A percentile compares a stretch with the other conserved stretches of the same genome.
Conservation (phyloP, 2,329 filamentous ascomycete genomes). For the Phaeosphaeriaceae sp. region DNA sequence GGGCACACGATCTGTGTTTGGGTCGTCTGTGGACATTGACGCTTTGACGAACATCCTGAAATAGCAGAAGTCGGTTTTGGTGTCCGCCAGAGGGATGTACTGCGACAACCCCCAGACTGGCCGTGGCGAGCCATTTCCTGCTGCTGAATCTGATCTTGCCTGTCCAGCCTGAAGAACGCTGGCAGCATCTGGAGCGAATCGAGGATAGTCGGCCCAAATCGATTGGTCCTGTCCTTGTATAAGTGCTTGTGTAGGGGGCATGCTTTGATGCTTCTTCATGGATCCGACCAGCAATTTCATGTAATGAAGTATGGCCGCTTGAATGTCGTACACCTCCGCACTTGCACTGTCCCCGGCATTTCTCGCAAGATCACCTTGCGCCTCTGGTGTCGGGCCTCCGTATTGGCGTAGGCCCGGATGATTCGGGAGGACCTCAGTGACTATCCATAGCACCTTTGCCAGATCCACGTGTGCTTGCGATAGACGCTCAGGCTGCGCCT, state of each 20-base stretch:
- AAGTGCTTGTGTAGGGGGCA: conserved; percentile 70
- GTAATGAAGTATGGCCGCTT: conserved; percentile 66
- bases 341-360: conserved; percentile 53
- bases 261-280: conserved; percentile 82
- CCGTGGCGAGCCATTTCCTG: conserved; percentile 49
- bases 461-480: conserved; percentile 86
- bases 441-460: conserved; percentile 86
- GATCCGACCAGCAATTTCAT: conserved; percentile 78
- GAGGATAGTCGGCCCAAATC: conserved; percentile 82
- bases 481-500: conserved; percentile 57
- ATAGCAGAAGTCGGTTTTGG: conserved; percentile 75
- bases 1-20: conserved; percentile 69
- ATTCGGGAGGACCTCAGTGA: conserved; percentile 50
- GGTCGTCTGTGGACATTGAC: conserved; percentile 74
- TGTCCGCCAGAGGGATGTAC: conserved; percentile 79
- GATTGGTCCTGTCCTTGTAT: conserved; percentile 80
- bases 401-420: conserved; percentile 42
- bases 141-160: conserved; percentile 7
- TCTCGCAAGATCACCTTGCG: conserved; percentile 48
- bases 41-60: conserved; percentile 78
- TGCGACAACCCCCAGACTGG: conserved; percentile 63
- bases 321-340: conserved; percentile 56
- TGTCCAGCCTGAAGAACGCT: conserved; percentile 63
- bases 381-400: conserved; percentile 28
- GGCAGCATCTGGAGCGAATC: conserved; percentile 73